A percentile compares a stretch with the other conserved stretches of the same genome.
These are phyloP conservation scores for Diutina siamensis DNA, from an alignment of 1,139 yeast genomes.

Conservation along the genomic window DNA sequence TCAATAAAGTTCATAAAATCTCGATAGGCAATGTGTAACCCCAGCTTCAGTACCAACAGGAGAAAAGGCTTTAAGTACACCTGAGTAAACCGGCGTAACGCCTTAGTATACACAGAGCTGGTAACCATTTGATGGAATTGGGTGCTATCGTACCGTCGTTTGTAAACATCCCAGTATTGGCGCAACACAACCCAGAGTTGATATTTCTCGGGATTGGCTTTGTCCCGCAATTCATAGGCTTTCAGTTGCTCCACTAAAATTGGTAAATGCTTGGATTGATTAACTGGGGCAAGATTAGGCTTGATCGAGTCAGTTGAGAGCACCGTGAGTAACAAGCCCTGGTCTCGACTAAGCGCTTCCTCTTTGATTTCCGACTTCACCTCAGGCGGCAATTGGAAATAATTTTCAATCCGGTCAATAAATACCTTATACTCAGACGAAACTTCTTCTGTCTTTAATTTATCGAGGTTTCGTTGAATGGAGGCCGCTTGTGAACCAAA, in stretches of 20 bases:
- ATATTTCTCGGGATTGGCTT: neutral
- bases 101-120: neutral
- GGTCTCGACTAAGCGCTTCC: neutral
- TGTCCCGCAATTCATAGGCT: neutral
- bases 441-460: slow-evolving; percentile 12
- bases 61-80: neutral
- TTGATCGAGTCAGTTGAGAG: neutral
- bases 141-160: neutral
- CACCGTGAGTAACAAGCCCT: neutral
- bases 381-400: neutral
- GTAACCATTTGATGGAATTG: neutral
- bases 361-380: neutral
- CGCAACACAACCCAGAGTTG: slow-evolving; percentile 2
- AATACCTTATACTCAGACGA: neutral
- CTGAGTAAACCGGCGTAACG: neutral
- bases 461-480: slow-evolving; percentile 29
- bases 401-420: neutral
- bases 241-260: neutral
- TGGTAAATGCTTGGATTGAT: neutral
- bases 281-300: neutral
- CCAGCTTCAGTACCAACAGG: neutral
- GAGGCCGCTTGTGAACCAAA: neutral
- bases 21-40: neutral
- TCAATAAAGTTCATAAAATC: neutral
- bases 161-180: neutral